phyloP scores from a whole-genome alignment of 2,329 filamentous ascomycete genomes.

The Microsporum canis region DNA sequence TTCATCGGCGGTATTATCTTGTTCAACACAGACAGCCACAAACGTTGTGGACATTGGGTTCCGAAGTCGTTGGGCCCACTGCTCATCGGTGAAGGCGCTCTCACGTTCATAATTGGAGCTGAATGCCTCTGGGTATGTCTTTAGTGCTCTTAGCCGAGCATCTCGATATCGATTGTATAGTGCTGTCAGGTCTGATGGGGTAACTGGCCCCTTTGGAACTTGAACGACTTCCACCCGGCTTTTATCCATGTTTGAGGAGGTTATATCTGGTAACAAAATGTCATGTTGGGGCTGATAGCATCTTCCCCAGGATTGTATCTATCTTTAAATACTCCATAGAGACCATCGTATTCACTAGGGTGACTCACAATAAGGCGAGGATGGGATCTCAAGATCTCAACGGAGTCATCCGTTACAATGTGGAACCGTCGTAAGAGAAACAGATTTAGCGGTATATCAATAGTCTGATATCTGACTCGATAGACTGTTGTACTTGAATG shows the following conservation, averaged over 20 bases:
- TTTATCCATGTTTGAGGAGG: not conserved
- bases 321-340: not conserved
- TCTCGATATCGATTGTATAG: slow-evolving; percentile 16
- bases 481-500: not conserved
- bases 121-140: slow-evolving; percentile 22
- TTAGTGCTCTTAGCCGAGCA: slow-evolving; percentile 20
- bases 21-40: slow-evolving; percentile 14
- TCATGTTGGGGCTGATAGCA: not conserved
- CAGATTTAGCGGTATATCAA: not conserved
- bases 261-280: not conserved
- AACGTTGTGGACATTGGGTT: slow-evolving; percentile 21
- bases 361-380: not conserved
- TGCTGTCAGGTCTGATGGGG: slow-evolving; percentile 3
- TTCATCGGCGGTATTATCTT: not conserved
- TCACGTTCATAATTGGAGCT: slow-evolving; percentile 23
- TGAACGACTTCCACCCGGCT: slow-evolving; percentile 3
- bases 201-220: slow-evolving; percentile 7
- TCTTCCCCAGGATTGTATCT: not conserved
- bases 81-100: slow-evolving; percentile 16
- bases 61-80: slow-evolving; percentile 22
- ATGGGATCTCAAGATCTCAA: not conserved
- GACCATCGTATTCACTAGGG: not conserved
- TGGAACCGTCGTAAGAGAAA: not conserved
- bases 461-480: not conserved
- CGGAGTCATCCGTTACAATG: not conserved